phyloP scores from a whole-genome alignment of 208 protist species.

The Wallacemonas sp. region DNA sequence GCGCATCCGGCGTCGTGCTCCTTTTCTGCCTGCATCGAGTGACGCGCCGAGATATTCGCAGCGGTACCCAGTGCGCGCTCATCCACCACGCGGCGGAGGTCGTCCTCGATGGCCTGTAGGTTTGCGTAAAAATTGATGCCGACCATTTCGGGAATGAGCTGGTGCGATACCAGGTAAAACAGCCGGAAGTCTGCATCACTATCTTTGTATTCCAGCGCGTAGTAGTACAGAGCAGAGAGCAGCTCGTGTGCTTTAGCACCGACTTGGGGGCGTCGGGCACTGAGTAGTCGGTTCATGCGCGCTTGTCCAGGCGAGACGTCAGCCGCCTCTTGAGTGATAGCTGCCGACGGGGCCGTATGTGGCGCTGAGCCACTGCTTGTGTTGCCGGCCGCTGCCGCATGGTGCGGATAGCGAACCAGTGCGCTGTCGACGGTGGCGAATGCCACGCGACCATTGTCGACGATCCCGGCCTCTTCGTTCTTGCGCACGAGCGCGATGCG shows the following conservation, averaged over 20 bases:
- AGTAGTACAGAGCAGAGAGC: conserved; percentile 76
- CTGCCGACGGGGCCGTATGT: background rate
- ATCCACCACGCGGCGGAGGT: conserved; percentile 5
- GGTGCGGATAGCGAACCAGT: conserved; percentile 4
- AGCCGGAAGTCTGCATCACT: conserved; percentile 77
- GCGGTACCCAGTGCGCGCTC: background rate
- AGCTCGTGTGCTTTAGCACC: conserved; percentile 51
- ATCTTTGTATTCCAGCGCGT: conserved; percentile 82
- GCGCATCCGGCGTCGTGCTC: background rate
- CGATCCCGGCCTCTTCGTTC: conserved; percentile 16
- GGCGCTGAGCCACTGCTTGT: background rate
- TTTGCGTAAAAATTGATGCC: conserved; percentile 85
- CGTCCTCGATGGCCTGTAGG: conserved; percentile 56
- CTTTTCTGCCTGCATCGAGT: background rate
- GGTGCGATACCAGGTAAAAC: conserved; percentile 84
- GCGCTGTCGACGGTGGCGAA: conserved; percentile 39
- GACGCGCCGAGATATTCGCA: too few relatives aligned
- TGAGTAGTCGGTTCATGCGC: background rate
- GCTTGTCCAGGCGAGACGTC: background rate
- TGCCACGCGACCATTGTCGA: conserved; percentile 45
- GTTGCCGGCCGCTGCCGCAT: conserved; percentile 15
- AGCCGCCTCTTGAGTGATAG: background rate
- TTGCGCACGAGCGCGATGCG: conserved; percentile 7
- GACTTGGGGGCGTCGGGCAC: background rate
- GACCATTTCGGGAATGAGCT: conserved; percentile 81